Evolutionary conservation across 2,329 filamentous ascomycete genomes (phyloP).

Genomic region (Hortaea werneckii): DNA sequence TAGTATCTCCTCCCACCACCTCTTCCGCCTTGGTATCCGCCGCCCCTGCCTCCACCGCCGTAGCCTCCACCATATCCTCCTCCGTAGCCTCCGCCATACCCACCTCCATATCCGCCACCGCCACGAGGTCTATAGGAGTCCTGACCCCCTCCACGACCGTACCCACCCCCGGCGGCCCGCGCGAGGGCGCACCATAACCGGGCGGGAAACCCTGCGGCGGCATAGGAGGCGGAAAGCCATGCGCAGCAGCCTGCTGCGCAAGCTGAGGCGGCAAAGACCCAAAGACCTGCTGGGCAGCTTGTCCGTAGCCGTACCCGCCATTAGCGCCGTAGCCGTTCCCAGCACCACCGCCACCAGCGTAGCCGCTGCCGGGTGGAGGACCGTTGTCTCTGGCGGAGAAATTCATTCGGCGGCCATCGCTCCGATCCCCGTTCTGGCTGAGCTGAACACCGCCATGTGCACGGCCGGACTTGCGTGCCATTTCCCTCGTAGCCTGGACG

Average conservation of each 20-base stretch:
- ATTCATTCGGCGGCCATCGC: conserved; percentile 42
- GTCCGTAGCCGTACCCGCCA: conserved; percentile 15
- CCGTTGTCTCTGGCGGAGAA: conserved; percentile 33
- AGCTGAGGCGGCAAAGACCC: conserved; percentile 24
- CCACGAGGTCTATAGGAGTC: neutral
- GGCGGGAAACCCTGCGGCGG: conserved; percentile 7
- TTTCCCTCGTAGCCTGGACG: conserved; percentile 60
- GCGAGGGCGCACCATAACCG: neutral
- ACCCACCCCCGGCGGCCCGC: conserved; percentile 8
- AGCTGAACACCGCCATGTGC: conserved; percentile 60
- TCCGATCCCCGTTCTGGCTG: conserved; percentile 35
- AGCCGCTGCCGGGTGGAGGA: conserved; percentile 14
- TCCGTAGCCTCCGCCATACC: conserved; percentile 12
- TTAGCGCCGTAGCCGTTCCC: conserved; percentile 18
- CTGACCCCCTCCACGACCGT: conserved; percentile 1
- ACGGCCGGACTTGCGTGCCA: conserved; percentile 56
- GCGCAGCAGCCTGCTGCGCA: conserved; percentile 24
- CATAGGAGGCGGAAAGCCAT: conserved; percentile 15
- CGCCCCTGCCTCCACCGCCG: conserved; percentile 6
- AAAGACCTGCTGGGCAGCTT: conserved; percentile 13
- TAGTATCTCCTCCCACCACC: conserved; percentile 4
- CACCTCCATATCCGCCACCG: conserved; percentile 10
- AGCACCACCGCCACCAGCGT: conserved; percentile 16
- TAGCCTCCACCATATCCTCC: conserved; percentile 10
- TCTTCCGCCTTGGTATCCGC: conserved; percentile 10